A percentile compares a stretch with the other conserved stretches of the same genome.
Conservation (phyloP, 1,284 basidiomycete genomes). For the Rhodotorula glutinis region DNA sequence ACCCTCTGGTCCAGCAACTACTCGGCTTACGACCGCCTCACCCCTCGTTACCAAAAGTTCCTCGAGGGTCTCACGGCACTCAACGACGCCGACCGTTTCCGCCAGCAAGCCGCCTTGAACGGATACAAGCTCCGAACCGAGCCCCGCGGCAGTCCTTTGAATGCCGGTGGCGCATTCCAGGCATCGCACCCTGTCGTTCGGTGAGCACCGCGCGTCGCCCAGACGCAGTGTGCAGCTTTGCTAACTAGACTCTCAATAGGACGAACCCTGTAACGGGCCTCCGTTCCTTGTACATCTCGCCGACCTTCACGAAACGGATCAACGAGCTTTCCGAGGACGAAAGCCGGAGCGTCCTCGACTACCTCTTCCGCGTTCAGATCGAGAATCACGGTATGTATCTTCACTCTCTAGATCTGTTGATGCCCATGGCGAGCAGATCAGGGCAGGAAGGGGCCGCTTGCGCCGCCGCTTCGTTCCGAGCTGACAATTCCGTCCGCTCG, state of each 20-base stretch:
- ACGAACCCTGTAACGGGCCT: constrained; percentile 61
- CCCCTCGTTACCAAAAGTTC: constrained; percentile 58
- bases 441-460: neutral
- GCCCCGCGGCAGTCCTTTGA: constrained; percentile 58
- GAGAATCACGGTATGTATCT: constrained; percentile 29
- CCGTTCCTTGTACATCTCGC: constrained; percentile 64
- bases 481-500: neutral
- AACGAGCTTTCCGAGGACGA: constrained; percentile 61
- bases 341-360: constrained; percentile 55
- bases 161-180: constrained; percentile 57
- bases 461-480: neutral
- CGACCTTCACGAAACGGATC: constrained; percentile 61
- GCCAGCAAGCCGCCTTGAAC: constrained; percentile 46
- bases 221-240: neutral
- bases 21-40: constrained; percentile 50
- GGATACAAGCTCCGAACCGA: constrained; percentile 43
- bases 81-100: constrained; percentile 58
- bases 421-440: neutral
- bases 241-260: neutral
- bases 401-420: neutral
- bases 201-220: neutral
- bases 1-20: constrained; percentile 45
- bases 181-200: constrained; percentile 44
- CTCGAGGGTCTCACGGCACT: constrained; percentile 62
- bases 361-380: constrained; percentile 50